Base-by-base conservation (phyloP, 2,329 filamentous ascomycete genomes). In the Bertia moriformis region DNA sequence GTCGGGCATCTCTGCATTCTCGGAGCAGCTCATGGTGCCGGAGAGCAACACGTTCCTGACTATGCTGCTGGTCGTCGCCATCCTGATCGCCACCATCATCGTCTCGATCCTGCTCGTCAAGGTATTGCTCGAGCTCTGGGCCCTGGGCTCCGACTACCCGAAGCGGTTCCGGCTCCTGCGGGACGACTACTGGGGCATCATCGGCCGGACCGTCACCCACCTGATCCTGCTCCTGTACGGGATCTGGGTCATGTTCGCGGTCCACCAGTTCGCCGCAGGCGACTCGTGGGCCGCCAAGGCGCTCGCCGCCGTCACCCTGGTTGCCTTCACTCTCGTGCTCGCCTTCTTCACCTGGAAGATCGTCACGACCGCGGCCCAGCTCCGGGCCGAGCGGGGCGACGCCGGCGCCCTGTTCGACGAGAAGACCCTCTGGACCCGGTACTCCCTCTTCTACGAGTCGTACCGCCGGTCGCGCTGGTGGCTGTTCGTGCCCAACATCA, bases 401-500 rank as follows among this genome's bases (percentile, higher is more conserved):
- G 59, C 71, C 1, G 67, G 69, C 14, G 73, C 66, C 12, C 69
- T 98, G 5, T 96, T 87, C 58, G 83, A 95, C 43, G 72, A 96
- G 61, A 93, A 93, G 66, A 73, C 82, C 42, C 78, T 82, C 32
- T 95, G 91, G 88, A 71, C 85, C 56, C 93, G 91, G 65, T 98
- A 96, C 69, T 91, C 83, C 51, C 69, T 95, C 44, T 96, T 98
- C 63, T 98, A 98, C 65, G 91, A 96, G 52, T 81, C 80, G 49
- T 96, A 94, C 69, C 87, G 86, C 63, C 85, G 83, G 59, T 76
- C 79, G 49, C 94, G 89, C 65, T 98, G 91, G 91, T 96, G 89
- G 89, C 62, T 95, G 18, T 96, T 96, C 54, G 71, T 96, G 13
- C 91, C 91, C 0, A 67, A 73, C 44, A 94, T 96, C 51, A 44